Conservation (phyloP, 192 early-diverging fungal species). For the Coemansia sp. region DNA sequence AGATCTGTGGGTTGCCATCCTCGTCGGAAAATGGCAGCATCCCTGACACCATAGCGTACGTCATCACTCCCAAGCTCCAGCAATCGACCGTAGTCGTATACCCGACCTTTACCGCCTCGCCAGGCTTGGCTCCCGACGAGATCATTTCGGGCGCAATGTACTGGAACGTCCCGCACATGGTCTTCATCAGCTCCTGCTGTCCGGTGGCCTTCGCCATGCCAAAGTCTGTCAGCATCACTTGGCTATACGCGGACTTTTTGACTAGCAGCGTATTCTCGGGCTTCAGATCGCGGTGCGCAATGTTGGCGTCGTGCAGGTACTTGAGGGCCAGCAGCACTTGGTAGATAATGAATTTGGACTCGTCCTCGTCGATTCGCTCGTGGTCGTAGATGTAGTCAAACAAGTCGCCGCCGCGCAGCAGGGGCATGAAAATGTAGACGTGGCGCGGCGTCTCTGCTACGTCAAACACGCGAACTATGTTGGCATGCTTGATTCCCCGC, state of each 20-base stretch:
- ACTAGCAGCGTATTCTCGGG: constrained; percentile 71
- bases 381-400: constrained; percentile 76
- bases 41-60: constrained; percentile 71
- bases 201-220: constrained; percentile 81
- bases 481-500: constrained; percentile 65
- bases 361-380: constrained; percentile 71
- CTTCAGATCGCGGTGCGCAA: constrained; percentile 81
- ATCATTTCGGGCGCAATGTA: constrained; percentile 83
- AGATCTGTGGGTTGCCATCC: constrained; percentile 30
- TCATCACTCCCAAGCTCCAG: constrained; percentile 78
- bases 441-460: constrained; percentile 59
- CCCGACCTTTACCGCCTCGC: constrained; percentile 40
- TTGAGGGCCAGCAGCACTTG: constrained; percentile 72
- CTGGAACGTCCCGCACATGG: constrained; percentile 85
- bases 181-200: constrained; percentile 74
- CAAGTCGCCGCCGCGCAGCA: constrained; percentile 80
- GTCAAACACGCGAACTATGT: constrained; percentile 68
- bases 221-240: constrained; percentile 85
- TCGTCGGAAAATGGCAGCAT: constrained; percentile 53
- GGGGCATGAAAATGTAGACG: constrained; percentile 74
- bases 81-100: constrained; percentile 63
- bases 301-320: constrained; percentile 76
- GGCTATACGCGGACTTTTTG: constrained; percentile 48
- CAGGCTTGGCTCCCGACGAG: constrained; percentile 21
- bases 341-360: constrained; percentile 72